phyloP scores from a whole-genome alignment of 2,329 filamentous ascomycete species.

The Hypoxylon sp. region DNA sequence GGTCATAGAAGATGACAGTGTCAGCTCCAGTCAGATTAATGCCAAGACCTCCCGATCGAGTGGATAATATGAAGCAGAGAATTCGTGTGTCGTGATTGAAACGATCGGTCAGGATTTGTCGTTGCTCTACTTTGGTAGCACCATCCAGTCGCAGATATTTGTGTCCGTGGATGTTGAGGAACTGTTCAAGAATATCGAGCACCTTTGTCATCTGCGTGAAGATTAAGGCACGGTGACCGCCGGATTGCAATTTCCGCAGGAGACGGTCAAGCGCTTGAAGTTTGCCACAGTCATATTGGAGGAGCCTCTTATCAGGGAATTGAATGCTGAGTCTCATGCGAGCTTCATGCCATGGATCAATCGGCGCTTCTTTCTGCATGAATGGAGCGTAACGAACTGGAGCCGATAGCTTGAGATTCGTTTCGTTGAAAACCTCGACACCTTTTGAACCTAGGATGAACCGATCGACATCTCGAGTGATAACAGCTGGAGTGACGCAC shows the following conservation, averaged over 20 bases:
- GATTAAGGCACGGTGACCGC: slow-evolving; percentile 93
- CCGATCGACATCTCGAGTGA: slow-evolving; percentile 81
- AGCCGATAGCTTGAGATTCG: slow-evolving; percentile 70
- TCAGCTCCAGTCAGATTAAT: slow-evolving; percentile 98
- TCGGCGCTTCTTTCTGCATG: slow-evolving; percentile 68
- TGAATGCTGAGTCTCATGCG: slow-evolving; percentile 94
- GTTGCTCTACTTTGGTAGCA: slow-evolving; percentile 95
- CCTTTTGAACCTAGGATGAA: slow-evolving; percentile 75
- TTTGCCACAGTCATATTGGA: slow-evolving; percentile 98
- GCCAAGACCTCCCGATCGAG: slow-evolving; percentile 91
- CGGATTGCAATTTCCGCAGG: slow-evolving; percentile 86
- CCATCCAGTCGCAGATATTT: slow-evolving; percentile 97
- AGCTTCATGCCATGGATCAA: slow-evolving; percentile 92
- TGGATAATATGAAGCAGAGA: slow-evolving; percentile 94
- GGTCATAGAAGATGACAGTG: slow-evolving; percentile 98
- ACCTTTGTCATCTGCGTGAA: slow-evolving; percentile 99
- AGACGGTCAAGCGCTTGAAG: slow-evolving; percentile 90
- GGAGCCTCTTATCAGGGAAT: slow-evolving; percentile 94
- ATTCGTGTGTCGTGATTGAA: slow-evolving; percentile 97
- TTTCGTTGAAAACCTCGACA: slow-evolving; percentile 69
- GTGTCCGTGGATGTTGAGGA: slow-evolving; percentile 97
- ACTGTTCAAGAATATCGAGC: slow-evolving; percentile 95
- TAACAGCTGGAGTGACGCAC: slow-evolving; percentile 90
- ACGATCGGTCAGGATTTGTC: slow-evolving; percentile 93
- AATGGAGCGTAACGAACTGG: slow-evolving; percentile 70